Evolutionary conservation across 768 basidiomycete genomes (phyloP), one percentile per base, ranked within the genome.

Genomic region (Amanita phalloides): DNA sequence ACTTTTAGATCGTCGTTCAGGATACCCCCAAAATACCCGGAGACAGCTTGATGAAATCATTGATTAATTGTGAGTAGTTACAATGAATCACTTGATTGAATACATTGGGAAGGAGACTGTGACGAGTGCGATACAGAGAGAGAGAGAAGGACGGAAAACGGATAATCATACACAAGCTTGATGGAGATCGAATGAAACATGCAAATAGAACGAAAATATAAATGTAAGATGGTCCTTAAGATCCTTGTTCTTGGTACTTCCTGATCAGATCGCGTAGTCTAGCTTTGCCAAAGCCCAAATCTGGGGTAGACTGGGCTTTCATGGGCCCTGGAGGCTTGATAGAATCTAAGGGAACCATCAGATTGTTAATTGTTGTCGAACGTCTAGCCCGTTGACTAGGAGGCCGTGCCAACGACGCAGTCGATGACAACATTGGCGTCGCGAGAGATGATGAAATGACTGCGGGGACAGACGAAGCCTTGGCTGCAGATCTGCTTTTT

Each of bases 211-310:
- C 23, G 54, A 45, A 45, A 32, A 28, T 45, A 28, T 28, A 45
- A 17, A 14, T 45, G 44, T n/a, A 14, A 30, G 26, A 17, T 5
- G 14, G 26, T 35, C 26, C 17, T 32, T n/a, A 64, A 36, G 56
- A 57, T 26, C 60, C 55, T 51, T 64, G 63, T 43, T 71, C 71
- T 66, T 90, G 87, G 62, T 89, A 90, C 60, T 87, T 85, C 76
- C 81, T 84, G 62, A 90, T 90, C 55, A 90, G 68, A 66, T 89
- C 86, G 51, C 85, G 70, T 57, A 90, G 65, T 54, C 82, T 71
- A 11, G 86, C 86, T 64, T 89, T 82, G 11, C 87, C 87, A 67
- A 89, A 88, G 8, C 78, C 83, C 53, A 84, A 63, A 37, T 85
- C 82, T 5, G 59, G 51, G 7, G 59, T 55, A 28, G 62, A 51